Base-by-base conservation (phyloP, 148 eudicot species). In the Nyssa sinensis region DNA sequence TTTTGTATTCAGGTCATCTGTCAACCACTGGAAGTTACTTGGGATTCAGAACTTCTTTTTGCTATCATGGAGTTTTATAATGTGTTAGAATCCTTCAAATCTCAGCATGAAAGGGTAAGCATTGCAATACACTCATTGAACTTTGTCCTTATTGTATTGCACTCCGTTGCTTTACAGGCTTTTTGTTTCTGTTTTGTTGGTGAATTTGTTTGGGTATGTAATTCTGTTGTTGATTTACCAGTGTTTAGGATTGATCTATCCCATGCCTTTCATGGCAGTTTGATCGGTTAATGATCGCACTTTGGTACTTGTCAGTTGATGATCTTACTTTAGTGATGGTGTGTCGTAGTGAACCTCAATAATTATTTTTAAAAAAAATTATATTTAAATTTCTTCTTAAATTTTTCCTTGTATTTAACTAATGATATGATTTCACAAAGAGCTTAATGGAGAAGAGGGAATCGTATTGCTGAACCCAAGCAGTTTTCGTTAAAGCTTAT, bases 91-190 rank as follows among this genome's bases (percentile, higher is more conserved):
- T 69, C 80, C 41, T 77, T 81, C 68, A 82, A 79, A 75, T 85
- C 84, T 77, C 88, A 84, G 25, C 80, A 84, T 66, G 76, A 91
- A 71, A 82, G 91, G 88, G 98, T 94, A 80, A 74, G 87, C 60
- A 57, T 66, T 51, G 4, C n/a, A n/a, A 17, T 19, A 28, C 29
- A 25, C 35, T 70, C 55, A 19, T 44, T 29, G 28, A 8, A 33
- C 53, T 49, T 74, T 53, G 31, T 51, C 63, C 51, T 37, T 34
- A 21, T 8, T 35, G 62, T 30, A 24, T 17, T 33, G 23, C 29
- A 58, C 58, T 58, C 16, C 24, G 41, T 17, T 13, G 59, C 14
- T 1, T 17, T 19, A 21, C 24, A n/a, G 24, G 65, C 7, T 5
- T 71, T 29, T 39, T 25, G 5, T 32, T 37, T 27, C 33, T 44